These are phyloP conservation scores for Verticillium klebahnii DNA, from an alignment of 2,329 filamentous ascomycete genomes.

Conservation along the genomic window DNA sequence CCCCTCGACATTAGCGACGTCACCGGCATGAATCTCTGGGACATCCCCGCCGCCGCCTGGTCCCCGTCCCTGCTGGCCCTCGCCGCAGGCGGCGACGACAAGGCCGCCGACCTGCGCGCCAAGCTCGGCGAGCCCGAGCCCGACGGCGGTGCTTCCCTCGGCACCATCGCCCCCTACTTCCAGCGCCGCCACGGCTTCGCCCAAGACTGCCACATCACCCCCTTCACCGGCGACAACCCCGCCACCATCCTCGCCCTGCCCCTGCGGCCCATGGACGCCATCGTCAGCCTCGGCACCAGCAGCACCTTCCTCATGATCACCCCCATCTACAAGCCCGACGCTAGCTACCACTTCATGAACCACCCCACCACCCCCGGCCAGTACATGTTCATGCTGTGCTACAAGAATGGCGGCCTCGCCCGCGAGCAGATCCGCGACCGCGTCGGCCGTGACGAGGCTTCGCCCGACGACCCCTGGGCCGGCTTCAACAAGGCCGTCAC, in stretches of 20 bases:
- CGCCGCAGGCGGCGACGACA: constrained; percentile 57
- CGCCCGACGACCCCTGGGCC: constrained; percentile 58
- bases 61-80: constrained; percentile 71
- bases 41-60: constrained; percentile 72
- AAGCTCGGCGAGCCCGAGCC: constrained; percentile 78
- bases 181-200: constrained; percentile 73
- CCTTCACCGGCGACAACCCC: constrained; percentile 95
- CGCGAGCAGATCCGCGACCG: constrained; percentile 84
- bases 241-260: constrained; percentile 90
- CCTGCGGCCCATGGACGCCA: constrained; percentile 81
- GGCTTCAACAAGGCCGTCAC: constrained; percentile 73
- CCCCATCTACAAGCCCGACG: constrained; percentile 82
- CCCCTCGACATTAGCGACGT: constrained; percentile 93
- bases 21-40: constrained; percentile 96
- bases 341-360: constrained; percentile 96
- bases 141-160: constrained; percentile 77
- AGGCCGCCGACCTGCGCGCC: constrained; percentile 52
- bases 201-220: constrained; percentile 67
- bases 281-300: constrained; percentile 90
- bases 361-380: constrained; percentile 85
- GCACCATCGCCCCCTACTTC: constrained; percentile 74
- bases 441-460: constrained; percentile 19
- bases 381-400: constrained; percentile 99
- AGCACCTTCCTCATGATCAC: constrained; percentile 98
- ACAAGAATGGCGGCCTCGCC: constrained; percentile 95